Percentiles rank a stretch among this genome's conserved stretches.
These are phyloP conservation scores for Salix exigua DNA, from an alignment of 345 rosid genomes.

Conservation along the genomic window DNA sequence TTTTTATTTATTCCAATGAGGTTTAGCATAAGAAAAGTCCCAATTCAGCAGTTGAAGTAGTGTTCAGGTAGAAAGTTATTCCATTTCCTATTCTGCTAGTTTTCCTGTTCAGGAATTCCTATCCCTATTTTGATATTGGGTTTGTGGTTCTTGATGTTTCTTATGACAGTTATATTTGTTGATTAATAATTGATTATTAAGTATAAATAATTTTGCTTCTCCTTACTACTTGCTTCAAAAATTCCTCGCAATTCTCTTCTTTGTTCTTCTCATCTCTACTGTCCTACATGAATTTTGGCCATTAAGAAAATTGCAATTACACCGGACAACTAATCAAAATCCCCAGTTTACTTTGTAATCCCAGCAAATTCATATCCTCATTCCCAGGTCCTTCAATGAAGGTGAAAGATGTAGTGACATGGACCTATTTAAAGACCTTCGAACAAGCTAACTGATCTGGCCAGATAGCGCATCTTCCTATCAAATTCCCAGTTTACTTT, in stretches of 20 bases:
- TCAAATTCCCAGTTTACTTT: neutral
- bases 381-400: neutral
- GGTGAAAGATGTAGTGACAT: neutral
- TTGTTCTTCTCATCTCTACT: neutral
- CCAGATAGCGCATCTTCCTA: neutral
- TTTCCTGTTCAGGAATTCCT: neutral
- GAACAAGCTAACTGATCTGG: neutral
- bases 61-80: neutral
- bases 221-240: neutral
- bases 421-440: neutral
- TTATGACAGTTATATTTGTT: neutral
- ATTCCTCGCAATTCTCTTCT: neutral
- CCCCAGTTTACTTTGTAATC: neutral
- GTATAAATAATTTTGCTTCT: neutral
- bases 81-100: neutral
- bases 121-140: neutral
- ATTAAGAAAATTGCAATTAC: neutral
- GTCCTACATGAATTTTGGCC: neutral
- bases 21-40: too few species aligned
- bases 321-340: neutral
- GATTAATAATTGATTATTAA: too few species aligned
- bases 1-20: neutral
- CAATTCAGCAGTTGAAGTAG: neutral
- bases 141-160: too few species aligned
- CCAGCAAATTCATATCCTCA: neutral